Evolutionary conservation across 805 yeast genomes (phyloP).

Genomic region (Saccharomycopsis sp.): DNA sequence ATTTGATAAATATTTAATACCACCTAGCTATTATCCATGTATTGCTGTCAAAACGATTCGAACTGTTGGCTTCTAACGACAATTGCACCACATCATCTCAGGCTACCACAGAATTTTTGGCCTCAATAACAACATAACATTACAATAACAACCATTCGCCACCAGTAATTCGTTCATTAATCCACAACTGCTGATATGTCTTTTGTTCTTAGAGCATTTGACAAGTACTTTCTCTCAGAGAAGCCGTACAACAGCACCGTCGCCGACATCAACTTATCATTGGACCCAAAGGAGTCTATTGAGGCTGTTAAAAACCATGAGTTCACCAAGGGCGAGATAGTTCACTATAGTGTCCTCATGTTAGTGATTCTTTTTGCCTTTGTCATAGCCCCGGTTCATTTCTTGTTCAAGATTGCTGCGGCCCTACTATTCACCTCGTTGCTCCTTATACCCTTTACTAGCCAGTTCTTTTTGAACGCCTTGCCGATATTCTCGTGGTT

Average conservation of each 20-base stretch:
- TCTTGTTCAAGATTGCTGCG: constrained; percentile 32
- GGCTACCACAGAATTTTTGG: no score
- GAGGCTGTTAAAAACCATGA: constrained; percentile 36
- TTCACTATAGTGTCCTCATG: constrained; percentile 44
- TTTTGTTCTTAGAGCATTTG: constrained; percentile 26
- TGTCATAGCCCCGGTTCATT: constrained; percentile 48
- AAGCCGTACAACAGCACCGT: constrained; percentile 38
- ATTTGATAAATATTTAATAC: no score
- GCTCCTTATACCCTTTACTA: constrained; percentile 65
- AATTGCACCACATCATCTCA: no score
- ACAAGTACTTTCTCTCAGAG: constrained; percentile 48
- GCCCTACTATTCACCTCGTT: constrained; percentile 36
- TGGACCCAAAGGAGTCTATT: constrained; percentile 39
- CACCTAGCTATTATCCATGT: no score
- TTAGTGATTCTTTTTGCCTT: constrained; percentile 53
- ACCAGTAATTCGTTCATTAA: no score
- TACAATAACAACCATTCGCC: no score
- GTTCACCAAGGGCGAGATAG: constrained; percentile 42
- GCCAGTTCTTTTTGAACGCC: constrained; percentile 79
- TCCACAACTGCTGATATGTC: neutral
- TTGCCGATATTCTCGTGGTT: constrained; percentile 84
- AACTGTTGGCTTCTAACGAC: no score
- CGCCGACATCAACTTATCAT: constrained; percentile 45
- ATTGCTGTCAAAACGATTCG: no score
- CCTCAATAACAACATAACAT: no score